A percentile compares a stretch with the other conserved stretches of the same genome.
These are phyloP conservation scores for Anacardium occidentale DNA, from an alignment of 345 rosid genomes.

Conservation along the genomic window DNA sequence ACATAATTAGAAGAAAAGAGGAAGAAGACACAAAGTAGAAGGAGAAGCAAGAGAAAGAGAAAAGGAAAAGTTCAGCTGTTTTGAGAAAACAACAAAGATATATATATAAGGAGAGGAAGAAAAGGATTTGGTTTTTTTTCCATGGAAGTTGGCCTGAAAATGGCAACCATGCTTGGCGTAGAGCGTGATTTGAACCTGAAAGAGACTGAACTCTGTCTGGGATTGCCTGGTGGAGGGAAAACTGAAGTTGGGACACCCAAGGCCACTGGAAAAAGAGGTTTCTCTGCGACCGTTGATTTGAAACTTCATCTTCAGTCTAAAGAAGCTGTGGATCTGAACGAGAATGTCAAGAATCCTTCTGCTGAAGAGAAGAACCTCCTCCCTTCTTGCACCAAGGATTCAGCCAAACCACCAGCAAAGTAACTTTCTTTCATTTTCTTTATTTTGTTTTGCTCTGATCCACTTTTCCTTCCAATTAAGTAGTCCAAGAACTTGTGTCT, in stretches of 20 bases:
- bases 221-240: slow-evolving; percentile 50
- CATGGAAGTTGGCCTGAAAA: slow-evolving; percentile 27
- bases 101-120: not conserved
- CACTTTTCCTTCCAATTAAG: too few species aligned
- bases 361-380: slow-evolving; percentile 40
- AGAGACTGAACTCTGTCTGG: slow-evolving; percentile 77
- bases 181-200: slow-evolving; percentile 41
- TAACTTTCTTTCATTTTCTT: slow-evolving; percentile 20
- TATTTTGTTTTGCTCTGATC: not conserved
- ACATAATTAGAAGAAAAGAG: slow-evolving; percentile 6
- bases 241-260: slow-evolving; percentile 34
- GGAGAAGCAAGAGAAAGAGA: not conserved
- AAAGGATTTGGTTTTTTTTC: not conserved
- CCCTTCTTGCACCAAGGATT: slow-evolving; percentile 40
- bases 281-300: slow-evolving; percentile 67
- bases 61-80: not conserved
- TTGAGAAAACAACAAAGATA: slow-evolving; percentile 17
- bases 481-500: too few species aligned
- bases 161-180: slow-evolving; percentile 32
- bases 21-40: slow-evolving; percentile 9
- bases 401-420: slow-evolving; percentile 75
- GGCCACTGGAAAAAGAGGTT: slow-evolving; percentile 67
- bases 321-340: slow-evolving; percentile 43
- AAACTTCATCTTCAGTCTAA: slow-evolving; percentile 60
- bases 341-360: slow-evolving; percentile 23